These are phyloP conservation scores for Sclerotinia subarctica DNA, from an alignment of 2,329 filamentous ascomycete genomes.

Conservation along the genomic window DNA sequence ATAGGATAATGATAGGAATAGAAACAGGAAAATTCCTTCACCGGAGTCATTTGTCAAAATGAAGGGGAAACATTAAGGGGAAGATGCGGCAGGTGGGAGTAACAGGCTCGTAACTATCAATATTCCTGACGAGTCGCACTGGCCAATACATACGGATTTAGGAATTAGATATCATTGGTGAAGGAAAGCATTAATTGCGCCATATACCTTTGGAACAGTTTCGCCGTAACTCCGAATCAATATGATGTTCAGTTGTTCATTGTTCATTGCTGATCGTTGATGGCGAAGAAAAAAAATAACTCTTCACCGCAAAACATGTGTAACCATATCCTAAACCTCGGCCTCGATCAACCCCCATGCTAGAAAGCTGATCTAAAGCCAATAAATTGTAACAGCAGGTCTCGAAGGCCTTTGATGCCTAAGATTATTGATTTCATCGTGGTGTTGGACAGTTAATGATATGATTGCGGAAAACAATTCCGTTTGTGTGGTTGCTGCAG, in stretches of 20 bases:
- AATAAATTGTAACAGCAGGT: not conserved
- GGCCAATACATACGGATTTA: not conserved
- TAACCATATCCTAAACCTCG: slow-evolving; percentile 8
- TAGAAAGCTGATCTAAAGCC: not conserved
- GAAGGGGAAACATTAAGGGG: not conserved
- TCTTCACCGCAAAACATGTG: slow-evolving; percentile 19
- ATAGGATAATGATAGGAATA: not conserved
- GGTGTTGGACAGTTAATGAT: not conserved
- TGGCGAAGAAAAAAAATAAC: not conserved
- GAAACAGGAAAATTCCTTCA: not conserved
- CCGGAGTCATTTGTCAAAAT: not conserved
- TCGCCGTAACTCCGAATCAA: slow-evolving; percentile 9
- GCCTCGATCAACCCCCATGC: slow-evolving; percentile 15
- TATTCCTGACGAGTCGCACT: not conserved
- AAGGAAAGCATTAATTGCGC: slow-evolving; percentile 8
- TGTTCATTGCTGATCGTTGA: slow-evolving; percentile 13
- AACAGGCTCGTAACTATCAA: not conserved
- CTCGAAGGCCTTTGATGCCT: slow-evolving; percentile 11
- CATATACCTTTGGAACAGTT: not conserved
- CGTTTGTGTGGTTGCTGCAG: slow-evolving; percentile 9
- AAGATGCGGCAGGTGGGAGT: not conserved
- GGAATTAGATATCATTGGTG: not conserved
- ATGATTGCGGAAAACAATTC: not conserved
- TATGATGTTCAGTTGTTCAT: not conserved
- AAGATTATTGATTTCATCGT: not conserved